Base-by-base conservation (phyloP, 116 monocot genomes). In the Iris pallida region DNA sequence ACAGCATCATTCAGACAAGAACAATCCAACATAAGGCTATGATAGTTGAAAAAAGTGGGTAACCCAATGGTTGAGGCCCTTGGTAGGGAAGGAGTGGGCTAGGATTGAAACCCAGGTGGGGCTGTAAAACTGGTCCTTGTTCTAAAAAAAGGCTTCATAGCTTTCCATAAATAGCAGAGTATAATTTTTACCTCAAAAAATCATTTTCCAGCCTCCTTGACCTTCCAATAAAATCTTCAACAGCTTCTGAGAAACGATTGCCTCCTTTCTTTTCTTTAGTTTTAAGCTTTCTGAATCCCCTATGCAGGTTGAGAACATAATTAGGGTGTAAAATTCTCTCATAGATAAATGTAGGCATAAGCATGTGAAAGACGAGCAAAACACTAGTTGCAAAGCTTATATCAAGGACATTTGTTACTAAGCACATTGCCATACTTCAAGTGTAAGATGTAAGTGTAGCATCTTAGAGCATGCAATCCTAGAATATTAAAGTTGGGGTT, bases 181-280 rank as follows among this genome's bases (percentile, higher is more conserved):
- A 42, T 5, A 42, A 13, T 13, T 53, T 18, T 20, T 83, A 90
- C 90, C 86, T 90, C 59, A 74, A 68, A 49, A 83, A 86, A 56
- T 80, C 81, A 47, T 55, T 71, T 78, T 83, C 86, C 13, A 83
- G 58, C 48, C 75, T 86, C 71, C 57, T 78, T 47, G 73, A 73
- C 66, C 71, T 90, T 65, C 62, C 76, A 71, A 68, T 70, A 49
- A 86, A 75, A 53, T 64, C 66, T 73, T 86, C 83, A 47, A 65
- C 67, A 18, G 72, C 75, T 40, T 79, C 81, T 20, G 64, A 61
- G 47, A 83, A 61, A 59, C 53, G 45, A 8, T 57, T 49, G 45
- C 72, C 69, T 41, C 72, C 66, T 10, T 42, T 55, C 66, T 55
- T 82, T 30, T 74, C 59, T 13, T 54, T 46, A 47, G 56, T 69